Percentiles rank a stretch among this genome's conserved stretches.
Conservation (phyloP, 73 alveolate genomes). For the Paramecium primaurelia region DNA sequence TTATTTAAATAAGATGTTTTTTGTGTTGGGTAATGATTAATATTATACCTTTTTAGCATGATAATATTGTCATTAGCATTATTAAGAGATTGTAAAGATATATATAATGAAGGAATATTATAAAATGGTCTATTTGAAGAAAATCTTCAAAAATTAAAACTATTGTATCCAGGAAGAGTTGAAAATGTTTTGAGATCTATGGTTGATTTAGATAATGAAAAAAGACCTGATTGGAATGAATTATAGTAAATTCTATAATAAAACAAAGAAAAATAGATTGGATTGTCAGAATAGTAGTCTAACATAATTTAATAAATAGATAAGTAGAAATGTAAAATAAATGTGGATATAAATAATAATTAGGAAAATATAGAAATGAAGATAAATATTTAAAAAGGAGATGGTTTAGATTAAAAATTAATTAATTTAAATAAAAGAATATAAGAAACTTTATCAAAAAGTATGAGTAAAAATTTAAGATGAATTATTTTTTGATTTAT, state of each 20-base stretch:
- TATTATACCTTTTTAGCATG: background rate
- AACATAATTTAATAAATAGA: background rate
- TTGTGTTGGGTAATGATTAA: background rate
- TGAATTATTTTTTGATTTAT: background rate
- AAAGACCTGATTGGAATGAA: slow-evolving; percentile 20
- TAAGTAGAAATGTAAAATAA: background rate
- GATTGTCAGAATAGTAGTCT: background rate
- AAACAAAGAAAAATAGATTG: background rate
- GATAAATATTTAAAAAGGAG: background rate
- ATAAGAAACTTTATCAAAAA: background rate
- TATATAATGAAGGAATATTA: background rate
- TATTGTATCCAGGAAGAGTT: background rate
- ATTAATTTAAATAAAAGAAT: background rate
- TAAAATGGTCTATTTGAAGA: background rate
- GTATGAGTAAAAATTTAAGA: background rate
- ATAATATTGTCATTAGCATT: background rate
- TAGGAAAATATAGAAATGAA: background rate
- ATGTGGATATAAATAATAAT: background rate
- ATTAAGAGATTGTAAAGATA: background rate
- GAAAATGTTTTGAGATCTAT: background rate
- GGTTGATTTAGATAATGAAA: background rate
- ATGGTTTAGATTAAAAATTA: background rate
- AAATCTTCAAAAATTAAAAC: background rate
- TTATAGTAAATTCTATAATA: background rate
- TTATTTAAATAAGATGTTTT: background rate